Base-by-base conservation (phyloP, 176 grass and related monocot species). In the Cenchrus fungigraminus region DNA sequence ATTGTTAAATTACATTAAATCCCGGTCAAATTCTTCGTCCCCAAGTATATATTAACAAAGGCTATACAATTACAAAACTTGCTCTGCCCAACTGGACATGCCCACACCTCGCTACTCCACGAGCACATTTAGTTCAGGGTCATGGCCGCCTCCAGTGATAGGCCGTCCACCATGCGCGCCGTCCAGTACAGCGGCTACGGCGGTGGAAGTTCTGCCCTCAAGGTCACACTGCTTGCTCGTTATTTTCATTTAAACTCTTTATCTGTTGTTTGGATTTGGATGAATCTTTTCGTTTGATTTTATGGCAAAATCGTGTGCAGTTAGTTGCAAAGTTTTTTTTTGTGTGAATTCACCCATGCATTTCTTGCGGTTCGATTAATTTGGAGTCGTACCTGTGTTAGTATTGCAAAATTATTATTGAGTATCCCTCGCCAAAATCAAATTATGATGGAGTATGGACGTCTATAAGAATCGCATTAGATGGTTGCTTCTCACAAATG, bases 131-230 rank as follows among this genome's bases (percentile, higher is more conserved):
- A 13, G 37, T 14, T 62, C 73, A 71, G 43, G 64, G 50, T 52
- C 1, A 87, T 87, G 64, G 86, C 72, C 2, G 7, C 31, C 31
- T 32, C 42, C 20, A 14, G 31, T 1, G 52, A 25, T 17, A 62
- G 15, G 44, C 73, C 72, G 2, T 9, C 54, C 54, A 89, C 77
- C 84, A 92, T 89, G 92, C 78, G 65, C 19, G 84, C 89, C 4
- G n/a, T 91, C 51, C 92, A 82, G 66, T 94, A 91, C 77, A 68
- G 60, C 25, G 12, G 75, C 42, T 94, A 89, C 51, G 81, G 92
- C 20, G 92, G 92, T 9, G 87, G 89, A 16, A 68, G 76, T 6
- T 58, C 20, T 0, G 73, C 71, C 13, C 89, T 91, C 17, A 86
- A 94, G 92, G 92, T 76, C n/a, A 52, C 52, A 16, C 10, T 51